A percentile compares a stretch with the other conserved stretches of the same genome.
Conservation (phyloP, 257 asterid species). For the Solanum chmielewskii region DNA sequence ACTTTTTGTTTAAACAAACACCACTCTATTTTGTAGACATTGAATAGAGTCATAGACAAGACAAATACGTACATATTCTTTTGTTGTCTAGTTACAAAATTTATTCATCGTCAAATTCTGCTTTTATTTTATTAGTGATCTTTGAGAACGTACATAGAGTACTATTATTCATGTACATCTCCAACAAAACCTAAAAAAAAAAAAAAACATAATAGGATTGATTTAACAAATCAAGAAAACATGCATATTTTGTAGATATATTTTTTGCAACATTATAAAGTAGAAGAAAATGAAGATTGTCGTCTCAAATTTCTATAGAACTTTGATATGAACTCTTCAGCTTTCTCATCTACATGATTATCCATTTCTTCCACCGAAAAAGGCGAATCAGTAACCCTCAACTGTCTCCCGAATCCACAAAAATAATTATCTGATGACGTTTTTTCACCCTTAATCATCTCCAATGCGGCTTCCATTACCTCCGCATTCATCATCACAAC, state of each 20-base stretch:
- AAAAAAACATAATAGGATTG: neutral
- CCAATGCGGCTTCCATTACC: neutral
- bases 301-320: slow-evolving; percentile 6
- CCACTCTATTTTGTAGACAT: too few relatives aligned
- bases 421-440: neutral
- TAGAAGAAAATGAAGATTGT: neutral
- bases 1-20: too few relatives aligned
- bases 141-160: neutral
- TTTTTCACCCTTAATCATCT: neutral
- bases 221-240: neutral
- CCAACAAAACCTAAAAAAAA: neutral
- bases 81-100: too few relatives aligned
- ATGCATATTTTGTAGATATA: too few relatives aligned
- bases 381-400: slow-evolving; percentile 13
- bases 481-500: neutral
- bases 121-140: neutral
- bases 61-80: neutral
- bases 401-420: neutral
- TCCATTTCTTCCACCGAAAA: neutral
- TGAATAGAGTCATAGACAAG: too few relatives aligned
- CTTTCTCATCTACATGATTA: slow-evolving; percentile 7
- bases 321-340: slow-evolving; percentile 6
- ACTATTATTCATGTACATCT: neutral
- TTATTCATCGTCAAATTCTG: neutral
- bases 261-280: neutral